Evolutionary conservation across 441 rosid species (phyloP), one percentile per base, ranked within the genome.

Genomic region (Lepidium campestre): DNA sequence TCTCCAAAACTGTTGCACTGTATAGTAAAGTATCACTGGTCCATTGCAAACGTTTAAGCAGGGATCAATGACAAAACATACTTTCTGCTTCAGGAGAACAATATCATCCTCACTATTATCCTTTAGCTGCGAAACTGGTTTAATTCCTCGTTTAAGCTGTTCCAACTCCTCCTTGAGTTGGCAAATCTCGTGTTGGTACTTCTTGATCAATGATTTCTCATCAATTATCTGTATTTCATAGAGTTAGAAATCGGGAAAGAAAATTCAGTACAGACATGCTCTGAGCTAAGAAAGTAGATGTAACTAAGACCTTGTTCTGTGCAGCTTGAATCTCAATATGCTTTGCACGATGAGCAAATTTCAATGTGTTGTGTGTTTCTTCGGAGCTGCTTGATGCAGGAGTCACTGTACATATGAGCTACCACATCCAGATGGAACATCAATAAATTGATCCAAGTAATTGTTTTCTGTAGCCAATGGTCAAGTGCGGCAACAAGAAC

Each of bases 61-160:
- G 11, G 57, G 15, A 66, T 52, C 35, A 65, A 7, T 41, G 44
- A 58, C 36, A 49, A 63, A 34, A 49, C 52, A 55, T 83, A 95
- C 99, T 94, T 90, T 90, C 80, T 88, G 98, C 74, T 90, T 92
- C 72, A 90, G 83, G 70, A 83, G 81, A 70, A 90, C 82, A 63
- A 90, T 82, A 77, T 92, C 82, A 66, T 92, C 93, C 79, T 80
- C 95, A 45, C 76, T 75, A 41, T 67, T 75, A 71, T 87, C 86
- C 60, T 84, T 89, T 63, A 81, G 55, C 67, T 80, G 96, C 60
- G 97, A 85, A 81, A 83, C 76, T 67, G 90, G 82, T 55, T 79
- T 81, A 64, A 88, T 84, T 69, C 93, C 97, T 74, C 78, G 76
- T 71, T 80, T 86, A 65, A 88, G 48, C 62, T 82, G 84, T 50